Evolutionary conservation across 148 eudicot genomes (phyloP).

Genomic region (Camellia japonica): DNA sequence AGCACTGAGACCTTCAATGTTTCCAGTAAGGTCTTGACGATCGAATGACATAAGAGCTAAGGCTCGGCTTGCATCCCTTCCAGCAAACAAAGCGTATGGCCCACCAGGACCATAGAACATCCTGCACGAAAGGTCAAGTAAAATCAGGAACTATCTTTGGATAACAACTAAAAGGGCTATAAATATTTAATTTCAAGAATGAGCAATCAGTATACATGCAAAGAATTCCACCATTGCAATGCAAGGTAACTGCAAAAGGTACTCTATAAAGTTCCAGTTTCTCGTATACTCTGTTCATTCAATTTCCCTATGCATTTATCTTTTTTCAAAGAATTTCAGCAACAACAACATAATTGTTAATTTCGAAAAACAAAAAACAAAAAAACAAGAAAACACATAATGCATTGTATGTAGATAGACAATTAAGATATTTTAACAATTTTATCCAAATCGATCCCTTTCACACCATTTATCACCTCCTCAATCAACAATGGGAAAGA

Average conservation of each 20-base stretch:
- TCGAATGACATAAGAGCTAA: slow-evolving; percentile 90
- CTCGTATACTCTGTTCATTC: background rate
- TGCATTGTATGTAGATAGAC: too few relatives aligned
- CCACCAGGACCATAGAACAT: slow-evolving; percentile 97
- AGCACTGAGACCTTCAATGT: slow-evolving; percentile 60
- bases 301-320: too few relatives aligned
- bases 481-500: too few relatives aligned
- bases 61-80: slow-evolving; percentile 86
- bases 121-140: slow-evolving; percentile 27
- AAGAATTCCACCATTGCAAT: background rate
- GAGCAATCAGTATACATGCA: background rate
- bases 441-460: too few relatives aligned
- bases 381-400: too few relatives aligned
- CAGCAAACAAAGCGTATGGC: slow-evolving; percentile 80
- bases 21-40: slow-evolving; percentile 67
- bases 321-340: background rate
- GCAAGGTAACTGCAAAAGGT: background rate
- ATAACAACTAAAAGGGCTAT: background rate
- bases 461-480: too few relatives aligned
- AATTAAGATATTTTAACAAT: too few relatives aligned
- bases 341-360: background rate
- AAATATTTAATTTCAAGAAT: background rate
- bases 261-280: too few relatives aligned
- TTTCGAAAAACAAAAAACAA: background rate
- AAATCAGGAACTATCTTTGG: background rate